Percentiles rank a stretch among this genome's conserved stretches.
Evolutionary conservation across 1,284 basidiomycete species (phyloP).

Genomic region (Ceratobasidium sp.): DNA sequence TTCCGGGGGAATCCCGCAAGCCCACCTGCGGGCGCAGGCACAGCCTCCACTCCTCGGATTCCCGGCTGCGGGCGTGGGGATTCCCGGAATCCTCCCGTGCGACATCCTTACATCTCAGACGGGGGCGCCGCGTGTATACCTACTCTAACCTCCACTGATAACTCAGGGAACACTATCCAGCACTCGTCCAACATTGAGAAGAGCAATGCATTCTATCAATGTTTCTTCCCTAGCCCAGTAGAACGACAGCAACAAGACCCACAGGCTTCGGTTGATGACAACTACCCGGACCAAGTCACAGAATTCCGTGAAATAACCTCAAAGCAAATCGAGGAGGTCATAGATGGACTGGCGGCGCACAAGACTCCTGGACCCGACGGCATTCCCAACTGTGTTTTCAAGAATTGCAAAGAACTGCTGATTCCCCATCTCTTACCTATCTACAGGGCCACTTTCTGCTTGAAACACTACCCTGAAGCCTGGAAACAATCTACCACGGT

Average conservation of each 20-base stretch:
- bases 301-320: neutral
- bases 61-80: no score
- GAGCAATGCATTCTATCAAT: constrained; percentile 6
- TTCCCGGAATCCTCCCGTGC: no score
- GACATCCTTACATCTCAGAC: no score
- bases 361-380: constrained; percentile 56
- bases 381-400: constrained; percentile 55
- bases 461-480: constrained; percentile 6
- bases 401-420: constrained; percentile 49
- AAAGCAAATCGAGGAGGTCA: constrained; percentile 13
- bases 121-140: constrained; percentile 17
- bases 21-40: no score
- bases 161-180: neutral
- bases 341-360: constrained; percentile 33
- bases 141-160: neutral
- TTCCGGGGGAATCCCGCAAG: no score
- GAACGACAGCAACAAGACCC: neutral
- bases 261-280: neutral
- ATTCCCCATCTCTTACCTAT: constrained; percentile 48
- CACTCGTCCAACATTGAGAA: constrained; percentile 26
- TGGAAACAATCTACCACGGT: constrained; percentile 28
- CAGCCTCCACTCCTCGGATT: no score
- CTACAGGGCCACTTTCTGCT: constrained; percentile 22
- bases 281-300: neutral
- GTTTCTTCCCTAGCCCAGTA: constrained; percentile 44